These are phyloP conservation scores for Pulveroboletus ravenelii DNA, from an alignment of 768 basidiomycete genomes.

Conservation along the genomic window DNA sequence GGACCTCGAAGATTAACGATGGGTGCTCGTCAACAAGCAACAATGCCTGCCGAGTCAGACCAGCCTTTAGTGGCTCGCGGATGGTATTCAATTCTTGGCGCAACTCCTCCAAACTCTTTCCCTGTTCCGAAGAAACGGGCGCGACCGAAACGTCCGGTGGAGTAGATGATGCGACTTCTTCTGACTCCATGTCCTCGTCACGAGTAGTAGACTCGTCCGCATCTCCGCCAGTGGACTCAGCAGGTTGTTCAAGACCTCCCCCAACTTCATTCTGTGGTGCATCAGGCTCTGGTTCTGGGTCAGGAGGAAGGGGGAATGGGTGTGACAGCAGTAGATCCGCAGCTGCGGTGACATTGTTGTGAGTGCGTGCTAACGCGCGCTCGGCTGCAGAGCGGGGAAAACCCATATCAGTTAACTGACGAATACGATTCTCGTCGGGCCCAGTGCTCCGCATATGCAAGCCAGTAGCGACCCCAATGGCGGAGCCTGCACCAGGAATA, in stretches of 20 bases:
- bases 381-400: constrained; percentile 88
- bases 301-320: constrained; percentile 72
- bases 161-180: constrained; percentile 16
- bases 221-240: constrained; percentile 27
- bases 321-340: constrained; percentile 82
- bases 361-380: constrained; percentile 74
- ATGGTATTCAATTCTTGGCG: constrained; percentile 58
- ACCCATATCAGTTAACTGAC: constrained; percentile 92
- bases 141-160: constrained; percentile 13
- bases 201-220: constrained; percentile 18
- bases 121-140: constrained; percentile 13
- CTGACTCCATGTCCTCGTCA: constrained; percentile 28
- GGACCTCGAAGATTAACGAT: constrained; percentile 84
- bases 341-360: constrained; percentile 86
- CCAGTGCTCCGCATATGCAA: constrained; percentile 37
- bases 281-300: constrained; percentile 40
- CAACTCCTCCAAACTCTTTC: constrained; percentile 58
- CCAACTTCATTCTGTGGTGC: constrained; percentile 15
- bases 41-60: constrained; percentile 66
- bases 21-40: constrained; percentile 81
- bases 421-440: constrained; percentile 74
- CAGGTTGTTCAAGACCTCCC: constrained; percentile 23
- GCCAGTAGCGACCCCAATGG: constrained; percentile 29
- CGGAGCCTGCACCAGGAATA: constrained; percentile 29
- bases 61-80: constrained; percentile 60